phyloP scores from a whole-genome alignment of 257 asterid genomes.

The Primulina tabacum region DNA sequence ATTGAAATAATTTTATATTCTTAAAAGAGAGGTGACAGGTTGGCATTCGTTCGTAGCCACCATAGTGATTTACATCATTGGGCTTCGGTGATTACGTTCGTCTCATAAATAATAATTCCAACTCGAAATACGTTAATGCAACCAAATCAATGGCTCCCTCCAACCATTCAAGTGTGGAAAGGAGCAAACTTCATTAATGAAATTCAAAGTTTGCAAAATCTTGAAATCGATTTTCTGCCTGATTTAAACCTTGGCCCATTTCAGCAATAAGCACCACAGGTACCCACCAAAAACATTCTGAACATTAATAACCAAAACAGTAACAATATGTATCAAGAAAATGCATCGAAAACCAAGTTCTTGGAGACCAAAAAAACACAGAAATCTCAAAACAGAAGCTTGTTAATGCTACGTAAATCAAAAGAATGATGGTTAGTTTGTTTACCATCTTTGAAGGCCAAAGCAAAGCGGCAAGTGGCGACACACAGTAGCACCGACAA shows the following conservation, averaged over 20 bases:
- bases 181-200: background rate
- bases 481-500: conserved; percentile 44
- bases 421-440: no score
- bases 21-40: no score
- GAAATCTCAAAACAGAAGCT: background rate
- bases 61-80: no score
- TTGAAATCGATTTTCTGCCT: background rate
- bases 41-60: no score
- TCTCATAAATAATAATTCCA: background rate
- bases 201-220: conserved; percentile 3
- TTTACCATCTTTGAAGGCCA: conserved; percentile 64
- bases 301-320: background rate
- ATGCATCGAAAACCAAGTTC: background rate
- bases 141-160: background rate
- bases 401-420: no score
- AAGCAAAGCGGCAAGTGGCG: conserved; percentile 41
- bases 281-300: conserved; percentile 1
- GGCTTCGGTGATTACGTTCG: background rate
- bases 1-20: no score
- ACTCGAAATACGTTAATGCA: no score
- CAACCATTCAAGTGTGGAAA: background rate
- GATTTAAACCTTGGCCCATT: conserved; percentile 4
- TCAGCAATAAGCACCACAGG: background rate
- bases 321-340: background rate
- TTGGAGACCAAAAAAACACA: background rate